Conservation (phyloP, 495 filamentous ascomycete genomes). For the Evansstolkia leycettana region DNA sequence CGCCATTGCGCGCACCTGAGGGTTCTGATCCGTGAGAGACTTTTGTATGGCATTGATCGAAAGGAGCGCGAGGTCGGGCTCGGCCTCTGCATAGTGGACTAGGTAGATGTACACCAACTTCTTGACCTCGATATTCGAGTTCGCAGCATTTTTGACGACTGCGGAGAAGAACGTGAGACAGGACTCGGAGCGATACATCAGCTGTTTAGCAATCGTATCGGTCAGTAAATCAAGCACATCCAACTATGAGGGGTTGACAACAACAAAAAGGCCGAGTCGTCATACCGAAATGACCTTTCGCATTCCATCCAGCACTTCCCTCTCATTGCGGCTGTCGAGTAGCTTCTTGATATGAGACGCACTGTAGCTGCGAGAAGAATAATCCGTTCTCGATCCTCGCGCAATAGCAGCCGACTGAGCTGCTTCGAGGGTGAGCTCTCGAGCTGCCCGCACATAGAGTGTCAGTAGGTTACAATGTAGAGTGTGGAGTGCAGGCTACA, state of each 20-base stretch:
- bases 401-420: conserved; percentile 61
- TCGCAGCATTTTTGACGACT: conserved; percentile 93
- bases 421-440: conserved; percentile 94
- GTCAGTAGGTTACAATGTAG: conserved; percentile 5
- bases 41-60: conserved; percentile 99
- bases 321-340: conserved; percentile 84
- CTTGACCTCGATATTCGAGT: conserved; percentile 81
- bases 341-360: conserved; percentile 76
- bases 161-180: conserved; percentile 84
- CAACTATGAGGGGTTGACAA: neutral
- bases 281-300: conserved; percentile 80
- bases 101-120: conserved; percentile 98
- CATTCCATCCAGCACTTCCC: conserved; percentile 85
- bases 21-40: conserved; percentile 82
- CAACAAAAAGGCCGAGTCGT: conserved; percentile 3
- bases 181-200: conserved; percentile 82
- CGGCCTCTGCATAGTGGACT: conserved; percentile 85
- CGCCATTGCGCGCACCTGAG: conserved; percentile 80
- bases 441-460: conserved; percentile 42
- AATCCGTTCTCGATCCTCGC: conserved; percentile 26
- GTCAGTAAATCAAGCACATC: too few species aligned
- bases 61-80: conserved; percentile 86
- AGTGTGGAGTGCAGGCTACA: too few species aligned
- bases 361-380: conserved; percentile 32
- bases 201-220: conserved; percentile 33